Conservation (phyloP, 176 grass and related monocot species). For the Carex littledalei region DNA sequence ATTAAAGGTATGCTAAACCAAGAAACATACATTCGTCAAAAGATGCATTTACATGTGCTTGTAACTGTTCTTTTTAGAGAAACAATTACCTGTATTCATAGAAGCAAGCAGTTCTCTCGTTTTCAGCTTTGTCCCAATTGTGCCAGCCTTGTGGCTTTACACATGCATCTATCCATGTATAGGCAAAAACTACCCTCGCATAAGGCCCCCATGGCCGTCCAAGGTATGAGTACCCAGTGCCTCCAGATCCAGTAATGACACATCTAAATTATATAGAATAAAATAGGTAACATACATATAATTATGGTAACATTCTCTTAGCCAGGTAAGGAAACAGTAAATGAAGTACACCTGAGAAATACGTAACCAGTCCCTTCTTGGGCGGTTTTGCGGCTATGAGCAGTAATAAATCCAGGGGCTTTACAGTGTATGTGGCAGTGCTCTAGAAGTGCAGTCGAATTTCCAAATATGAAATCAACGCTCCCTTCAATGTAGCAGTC, state of each 20-base stretch:
- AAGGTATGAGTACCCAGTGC: slow-evolving; percentile 66
- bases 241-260: slow-evolving; percentile 81
- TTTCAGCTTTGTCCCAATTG: slow-evolving; percentile 92
- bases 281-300: neutral
- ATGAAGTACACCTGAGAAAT: slow-evolving; percentile 63
- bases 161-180: slow-evolving; percentile 87
- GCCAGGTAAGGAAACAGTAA: slow-evolving; percentile 8
- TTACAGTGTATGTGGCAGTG: slow-evolving; percentile 99
- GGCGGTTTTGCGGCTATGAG: slow-evolving; percentile 93
- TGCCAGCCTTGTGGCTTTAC: slow-evolving; percentile 83
- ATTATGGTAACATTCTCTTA: slow-evolving; percentile 10
- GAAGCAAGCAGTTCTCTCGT: slow-evolving; percentile 90
- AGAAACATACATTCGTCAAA: neutral
- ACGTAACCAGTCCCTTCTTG: slow-evolving; percentile 91
- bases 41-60: neutral
- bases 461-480: slow-evolving; percentile 96
- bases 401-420: slow-evolving; percentile 73
- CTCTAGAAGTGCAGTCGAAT: slow-evolving; percentile 81
- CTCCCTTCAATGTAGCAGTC: slow-evolving; percentile 96
- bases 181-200: slow-evolving; percentile 90
- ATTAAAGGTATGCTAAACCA: neutral
- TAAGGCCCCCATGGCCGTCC: slow-evolving; percentile 95
- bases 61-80: neutral
- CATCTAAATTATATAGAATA: slow-evolving; percentile 46
- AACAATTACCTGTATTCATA: slow-evolving; percentile 75